Evolutionary conservation across 2,329 filamentous ascomycete species (phyloP).

Genomic region (Fusarium hainanense): DNA sequence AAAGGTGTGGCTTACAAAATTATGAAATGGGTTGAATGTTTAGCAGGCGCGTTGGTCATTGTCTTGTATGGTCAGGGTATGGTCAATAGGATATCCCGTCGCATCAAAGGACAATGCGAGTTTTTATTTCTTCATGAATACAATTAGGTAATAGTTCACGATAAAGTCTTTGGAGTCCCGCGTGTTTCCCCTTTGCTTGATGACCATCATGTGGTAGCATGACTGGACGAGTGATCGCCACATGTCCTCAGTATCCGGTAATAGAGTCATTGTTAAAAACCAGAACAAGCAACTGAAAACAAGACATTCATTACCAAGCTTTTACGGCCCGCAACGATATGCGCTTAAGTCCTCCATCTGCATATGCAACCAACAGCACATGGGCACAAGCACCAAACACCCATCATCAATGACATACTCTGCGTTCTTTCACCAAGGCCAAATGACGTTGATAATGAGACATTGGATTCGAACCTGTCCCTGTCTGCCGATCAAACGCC

Average conservation of each 20-base stretch:
- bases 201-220: background rate
- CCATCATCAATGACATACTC: background rate
- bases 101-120: conserved; percentile 4
- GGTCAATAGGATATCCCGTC: conserved; percentile 22
- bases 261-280: background rate
- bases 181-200: background rate
- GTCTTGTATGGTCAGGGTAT: background rate
- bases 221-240: background rate
- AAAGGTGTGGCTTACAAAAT: background rate
- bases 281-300: background rate
- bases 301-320: background rate
- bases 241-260: background rate
- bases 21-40: conserved; percentile 1
- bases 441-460: conserved; percentile 25
- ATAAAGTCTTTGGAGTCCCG: background rate
- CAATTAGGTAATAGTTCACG: background rate
- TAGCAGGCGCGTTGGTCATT: conserved; percentile 9
- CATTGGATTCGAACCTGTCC: conserved; percentile 11
- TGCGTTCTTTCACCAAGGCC: background rate
- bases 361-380: background rate
- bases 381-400: background rate
- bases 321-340: background rate
- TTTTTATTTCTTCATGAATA: conserved; percentile 2
- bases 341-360: background rate
- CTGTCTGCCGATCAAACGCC: conserved; percentile 25